phyloP scores from a whole-genome alignment of 2,329 filamentous ascomycete species.

The Cordyceps pruinosa region DNA sequence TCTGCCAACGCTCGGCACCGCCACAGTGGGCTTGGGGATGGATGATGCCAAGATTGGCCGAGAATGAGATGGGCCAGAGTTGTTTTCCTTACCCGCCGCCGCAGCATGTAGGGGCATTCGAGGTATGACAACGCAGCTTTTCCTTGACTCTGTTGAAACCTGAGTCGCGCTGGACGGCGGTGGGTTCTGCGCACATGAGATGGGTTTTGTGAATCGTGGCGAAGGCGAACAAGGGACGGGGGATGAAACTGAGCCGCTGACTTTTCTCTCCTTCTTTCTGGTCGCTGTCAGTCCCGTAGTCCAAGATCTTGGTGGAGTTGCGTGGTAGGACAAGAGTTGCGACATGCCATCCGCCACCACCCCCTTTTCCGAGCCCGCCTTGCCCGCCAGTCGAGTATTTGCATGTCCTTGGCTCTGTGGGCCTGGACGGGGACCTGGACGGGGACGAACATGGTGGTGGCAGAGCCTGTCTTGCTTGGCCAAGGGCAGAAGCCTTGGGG shows the following conservation, averaged over 20 bases:
- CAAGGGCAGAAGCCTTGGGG: background rate
- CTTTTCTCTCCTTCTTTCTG: too few species aligned
- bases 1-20: background rate
- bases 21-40: background rate
- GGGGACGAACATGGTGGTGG: too few species aligned
- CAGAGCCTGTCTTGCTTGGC: background rate
- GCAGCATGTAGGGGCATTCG: background rate
- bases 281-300: too few species aligned
- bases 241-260: too few species aligned
- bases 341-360: too few species aligned
- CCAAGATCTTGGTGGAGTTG: too few species aligned
- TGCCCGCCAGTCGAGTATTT: too few species aligned
- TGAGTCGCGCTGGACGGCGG: background rate
- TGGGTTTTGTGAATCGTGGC: too few species aligned
- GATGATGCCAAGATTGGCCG: constrained; percentile 2
- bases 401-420: too few species aligned
- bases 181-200: background rate
- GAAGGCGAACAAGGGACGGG: background rate
- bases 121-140: background rate
- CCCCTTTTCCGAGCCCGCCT: too few species aligned
- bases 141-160: background rate
- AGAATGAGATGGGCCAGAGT: background rate
- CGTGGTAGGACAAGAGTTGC: too few species aligned
- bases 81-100: background rate
- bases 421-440: too few species aligned